A percentile compares a stretch with the other conserved stretches of the same genome.
Conservation (phyloP, 176 grass and related monocot genomes). For the barley (Hordeum vulgare) region DNA sequence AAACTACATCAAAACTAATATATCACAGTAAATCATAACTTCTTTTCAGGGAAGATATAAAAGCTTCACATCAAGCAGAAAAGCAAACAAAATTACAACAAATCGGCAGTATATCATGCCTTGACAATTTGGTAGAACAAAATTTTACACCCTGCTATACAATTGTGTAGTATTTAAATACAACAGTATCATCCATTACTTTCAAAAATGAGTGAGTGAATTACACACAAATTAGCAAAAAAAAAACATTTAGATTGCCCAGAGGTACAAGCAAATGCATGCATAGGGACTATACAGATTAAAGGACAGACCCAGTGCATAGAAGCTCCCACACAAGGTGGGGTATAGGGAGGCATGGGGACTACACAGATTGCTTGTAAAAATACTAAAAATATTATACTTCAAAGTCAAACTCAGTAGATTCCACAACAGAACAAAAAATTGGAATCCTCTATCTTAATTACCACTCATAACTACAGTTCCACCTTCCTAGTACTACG, state of each 20-base stretch:
- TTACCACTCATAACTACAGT: neutral
- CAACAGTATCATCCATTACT: neutral
- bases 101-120: neutral
- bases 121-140: neutral
- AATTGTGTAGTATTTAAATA: neutral
- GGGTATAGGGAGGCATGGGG: neutral
- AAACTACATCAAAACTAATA: slow-evolving; percentile 14
- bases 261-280: neutral
- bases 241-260: neutral
- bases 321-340: too few species aligned
- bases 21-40: neutral
- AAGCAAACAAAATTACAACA: neutral
- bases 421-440: neutral
- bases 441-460: neutral
- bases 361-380: neutral
- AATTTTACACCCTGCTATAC: neutral
- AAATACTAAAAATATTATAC: slow-evolving; percentile 2
- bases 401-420: neutral
- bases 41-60: neutral
- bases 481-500: neutral
- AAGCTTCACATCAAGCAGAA: neutral
- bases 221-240: neutral
- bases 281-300: neutral
- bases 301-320: too few species aligned
- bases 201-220: neutral